Conservation (phyloP, 75 land plant species). For the Picea glauca region DNA sequence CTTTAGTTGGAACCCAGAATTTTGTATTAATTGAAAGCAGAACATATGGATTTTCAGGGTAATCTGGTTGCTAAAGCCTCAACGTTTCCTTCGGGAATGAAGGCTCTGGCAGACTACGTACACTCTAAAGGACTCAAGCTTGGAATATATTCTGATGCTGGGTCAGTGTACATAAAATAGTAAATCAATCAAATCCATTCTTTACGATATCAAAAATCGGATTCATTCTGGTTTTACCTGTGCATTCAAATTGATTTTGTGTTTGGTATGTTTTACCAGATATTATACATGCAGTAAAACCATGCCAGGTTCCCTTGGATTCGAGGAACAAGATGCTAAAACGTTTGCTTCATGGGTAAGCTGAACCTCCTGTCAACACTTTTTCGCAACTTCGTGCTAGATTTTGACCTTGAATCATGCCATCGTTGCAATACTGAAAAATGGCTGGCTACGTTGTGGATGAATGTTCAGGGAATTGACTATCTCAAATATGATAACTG, state of each 20-base stretch:
- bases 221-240: neutral
- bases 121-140: constrained; percentile 84
- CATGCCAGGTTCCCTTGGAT: constrained; percentile 64
- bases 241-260: too few relatives aligned
- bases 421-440: too few relatives aligned
- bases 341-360: constrained; percentile 65
- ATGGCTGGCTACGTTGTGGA: neutral
- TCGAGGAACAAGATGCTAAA: constrained; percentile 51
- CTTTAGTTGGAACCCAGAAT: neutral
- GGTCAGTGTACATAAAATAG: constrained; percentile 33
- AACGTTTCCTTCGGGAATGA: constrained; percentile 92
- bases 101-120: constrained; percentile 86
- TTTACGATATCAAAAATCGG: neutral
- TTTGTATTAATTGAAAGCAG: neutral
- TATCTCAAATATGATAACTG: constrained; percentile 43
- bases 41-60: constrained; percentile 39
- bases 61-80: constrained; percentile 53
- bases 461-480: constrained; percentile 28
- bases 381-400: too few relatives aligned
- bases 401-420: too few relatives aligned
- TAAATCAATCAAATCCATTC: constrained; percentile 8
- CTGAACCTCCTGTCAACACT: neutral
- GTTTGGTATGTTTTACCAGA: neutral
- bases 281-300: constrained; percentile 16
- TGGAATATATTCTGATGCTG: constrained; percentile 90